phyloP scores from a whole-genome alignment of 257 asterid genomes.

The Rhazya stricta region DNA sequence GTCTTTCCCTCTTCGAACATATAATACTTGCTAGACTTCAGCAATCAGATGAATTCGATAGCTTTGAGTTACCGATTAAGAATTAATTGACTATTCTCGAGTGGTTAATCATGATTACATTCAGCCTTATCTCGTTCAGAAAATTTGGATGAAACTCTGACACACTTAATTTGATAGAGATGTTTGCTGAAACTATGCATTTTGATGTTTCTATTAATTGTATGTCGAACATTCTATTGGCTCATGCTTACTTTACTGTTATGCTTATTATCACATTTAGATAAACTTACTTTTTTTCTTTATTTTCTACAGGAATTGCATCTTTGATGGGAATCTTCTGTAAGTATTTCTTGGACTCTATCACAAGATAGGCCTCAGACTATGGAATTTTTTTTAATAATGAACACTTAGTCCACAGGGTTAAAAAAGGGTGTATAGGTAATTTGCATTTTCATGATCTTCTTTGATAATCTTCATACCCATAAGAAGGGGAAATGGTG shows the following conservation, averaged over 20 bases:
- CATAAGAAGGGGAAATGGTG: not conserved
- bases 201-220: not conserved
- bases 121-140: not conserved
- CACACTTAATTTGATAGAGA: not conserved
- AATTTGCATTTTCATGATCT: not conserved
- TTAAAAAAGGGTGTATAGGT: not conserved
- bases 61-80: not conserved
- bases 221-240: not conserved
- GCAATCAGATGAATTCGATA: not conserved
- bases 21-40: not conserved
- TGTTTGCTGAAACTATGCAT: not conserved
- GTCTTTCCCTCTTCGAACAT: not conserved
- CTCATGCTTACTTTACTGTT: not conserved
- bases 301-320: slow-evolving; percentile 48
- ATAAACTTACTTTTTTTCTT: not conserved
- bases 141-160: not conserved
- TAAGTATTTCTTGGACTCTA: slow-evolving; percentile 35
- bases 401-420: not conserved
- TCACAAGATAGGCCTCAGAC: slow-evolving; percentile 1
- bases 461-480: not conserved
- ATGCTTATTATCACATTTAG: not conserved
- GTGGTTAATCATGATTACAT: not conserved
- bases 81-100: not conserved
- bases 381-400: not conserved
- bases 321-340: slow-evolving; percentile 90